Conservation (phyloP, 1,284 basidiomycete species). For the Sphagnurus paluster region DNA sequence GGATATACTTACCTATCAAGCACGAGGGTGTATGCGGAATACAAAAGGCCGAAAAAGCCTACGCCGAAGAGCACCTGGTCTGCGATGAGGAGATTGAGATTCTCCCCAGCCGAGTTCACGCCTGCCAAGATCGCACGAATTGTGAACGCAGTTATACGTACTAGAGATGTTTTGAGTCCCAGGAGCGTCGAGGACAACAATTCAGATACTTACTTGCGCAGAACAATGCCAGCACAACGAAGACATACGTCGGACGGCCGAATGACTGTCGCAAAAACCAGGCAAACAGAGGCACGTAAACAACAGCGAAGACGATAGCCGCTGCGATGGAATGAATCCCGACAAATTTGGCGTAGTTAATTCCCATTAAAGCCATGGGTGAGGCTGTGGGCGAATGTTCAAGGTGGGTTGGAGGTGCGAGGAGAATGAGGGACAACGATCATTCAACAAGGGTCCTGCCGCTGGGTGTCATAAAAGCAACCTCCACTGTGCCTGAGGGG, state of each 20-base stretch:
- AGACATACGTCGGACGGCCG: constrained; percentile 39
- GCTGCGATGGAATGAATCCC: constrained; percentile 46
- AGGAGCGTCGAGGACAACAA: not conserved
- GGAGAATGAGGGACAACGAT: too few species aligned
- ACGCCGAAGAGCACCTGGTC: constrained; percentile 33
- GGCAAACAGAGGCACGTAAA: constrained; percentile 39
- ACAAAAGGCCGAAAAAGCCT: constrained; percentile 43
- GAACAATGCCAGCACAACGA: constrained; percentile 43
- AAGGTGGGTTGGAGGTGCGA: too few species aligned
- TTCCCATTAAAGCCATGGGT: too few species aligned
- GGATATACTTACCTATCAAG: constrained; percentile 26
- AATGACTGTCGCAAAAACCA: constrained; percentile 39
- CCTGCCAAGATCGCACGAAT: constrained; percentile 32
- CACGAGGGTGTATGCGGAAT: constrained; percentile 38
- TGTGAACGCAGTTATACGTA: constrained; percentile 34
- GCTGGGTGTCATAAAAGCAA: too few species aligned
- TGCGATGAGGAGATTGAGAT: constrained; percentile 28
- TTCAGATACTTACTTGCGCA: constrained; percentile 38
- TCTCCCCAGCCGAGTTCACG: constrained; percentile 26
- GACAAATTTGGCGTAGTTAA: constrained; percentile 38
- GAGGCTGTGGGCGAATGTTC: too few species aligned
- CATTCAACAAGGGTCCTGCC: too few species aligned
- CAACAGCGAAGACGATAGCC: constrained; percentile 45
- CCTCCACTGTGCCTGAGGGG: too few species aligned
- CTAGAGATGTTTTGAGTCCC: constrained; percentile 20